Evolutionary conservation across 1,139 yeast genomes (phyloP).

Genomic region (Debaryomyces fabryi): DNA sequence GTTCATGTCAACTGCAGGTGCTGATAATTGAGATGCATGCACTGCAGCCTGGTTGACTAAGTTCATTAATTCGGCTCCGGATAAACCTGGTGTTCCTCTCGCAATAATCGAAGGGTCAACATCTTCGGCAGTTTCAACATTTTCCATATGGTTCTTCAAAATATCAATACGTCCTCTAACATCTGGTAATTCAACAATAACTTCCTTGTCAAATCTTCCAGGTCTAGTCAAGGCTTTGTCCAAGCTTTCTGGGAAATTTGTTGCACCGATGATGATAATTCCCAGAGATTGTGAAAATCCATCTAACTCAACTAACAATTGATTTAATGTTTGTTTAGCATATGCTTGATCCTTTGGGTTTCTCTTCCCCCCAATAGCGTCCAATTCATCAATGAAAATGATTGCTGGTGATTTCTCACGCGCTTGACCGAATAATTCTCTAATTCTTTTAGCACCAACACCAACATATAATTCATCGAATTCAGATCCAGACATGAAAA

Average conservation of each 20-base stretch:
- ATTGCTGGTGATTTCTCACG: conserved; percentile 96
- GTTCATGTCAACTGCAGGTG: conserved; percentile 83
- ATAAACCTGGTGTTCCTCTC: conserved; percentile 95
- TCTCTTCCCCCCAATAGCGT: conserved; percentile 98
- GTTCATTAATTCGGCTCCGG: conserved; percentile 96
- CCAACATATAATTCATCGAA: conserved; percentile 98
- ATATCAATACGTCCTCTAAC: conserved; percentile 96
- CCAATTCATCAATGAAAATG: conserved; percentile 93
- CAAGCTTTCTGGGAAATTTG: conserved; percentile 94
- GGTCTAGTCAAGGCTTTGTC: conserved; percentile 98
- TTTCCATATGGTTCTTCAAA: conserved; percentile 87
- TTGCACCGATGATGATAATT: conserved; percentile 95
- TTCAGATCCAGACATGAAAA: conserved; percentile 98
- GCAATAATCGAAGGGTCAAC: conserved; percentile 91
- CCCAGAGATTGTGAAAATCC: conserved; percentile 95
- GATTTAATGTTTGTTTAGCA: conserved; percentile 95
- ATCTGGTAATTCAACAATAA: conserved; percentile 94
- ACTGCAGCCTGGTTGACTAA: conserved; percentile 98
- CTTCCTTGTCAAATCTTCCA: conserved; percentile 96
- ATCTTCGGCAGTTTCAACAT: conserved; percentile 80
- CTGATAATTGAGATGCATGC: conserved; percentile 90
- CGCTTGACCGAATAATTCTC: conserved; percentile 92
- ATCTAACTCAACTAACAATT: conserved; percentile 91
- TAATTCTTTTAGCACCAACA: conserved; percentile 96
- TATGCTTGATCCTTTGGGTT: conserved; percentile 98